A percentile compares a stretch with the other conserved stretches of the same genome.
phyloP scores from a whole-genome alignment of 441 rosid genomes.

The Euphorbia celastroides region DNA sequence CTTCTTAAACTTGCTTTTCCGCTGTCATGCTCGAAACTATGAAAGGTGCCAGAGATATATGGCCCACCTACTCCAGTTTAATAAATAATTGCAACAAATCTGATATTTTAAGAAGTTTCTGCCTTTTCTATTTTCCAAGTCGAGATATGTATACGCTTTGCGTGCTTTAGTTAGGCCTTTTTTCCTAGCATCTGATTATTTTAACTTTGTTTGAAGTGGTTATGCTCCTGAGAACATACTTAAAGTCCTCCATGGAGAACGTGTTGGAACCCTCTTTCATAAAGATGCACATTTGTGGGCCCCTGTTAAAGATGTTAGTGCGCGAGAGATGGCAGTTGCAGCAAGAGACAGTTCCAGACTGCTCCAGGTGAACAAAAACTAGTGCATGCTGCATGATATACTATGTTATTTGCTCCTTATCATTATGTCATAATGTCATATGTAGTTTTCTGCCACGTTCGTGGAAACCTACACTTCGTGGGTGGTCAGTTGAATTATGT shows the following conservation, averaged over 20 bases:
- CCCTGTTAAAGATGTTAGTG: slow-evolving; percentile 44
- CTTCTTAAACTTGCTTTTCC: neutral
- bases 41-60: neutral
- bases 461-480: too few species aligned
- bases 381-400: slow-evolving; percentile 4
- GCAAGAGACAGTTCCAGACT: slow-evolving; percentile 95
- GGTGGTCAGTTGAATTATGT: too few species aligned
- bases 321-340: slow-evolving; percentile 88
- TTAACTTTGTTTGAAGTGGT: slow-evolving; percentile 56
- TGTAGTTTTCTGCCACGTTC: too few species aligned
- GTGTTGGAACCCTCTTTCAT: slow-evolving; percentile 92
- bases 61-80: neutral
- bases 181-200: slow-evolving; percentile 14
- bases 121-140: neutral
- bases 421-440: too few species aligned
- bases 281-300: slow-evolving; percentile 73
- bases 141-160: neutral
- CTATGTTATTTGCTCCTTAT: too few species aligned
- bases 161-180: neutral
- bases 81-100: neutral
- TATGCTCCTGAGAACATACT: slow-evolving; percentile 63
- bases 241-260: slow-evolving; percentile 79
- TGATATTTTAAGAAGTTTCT: slow-evolving; percentile 3
- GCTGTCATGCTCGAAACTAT: neutral
- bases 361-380: slow-evolving; percentile 67